Evolutionary conservation across 495 filamentous ascomycete species (phyloP).

Genomic region (Lasiosphaeris hirsuta): DNA sequence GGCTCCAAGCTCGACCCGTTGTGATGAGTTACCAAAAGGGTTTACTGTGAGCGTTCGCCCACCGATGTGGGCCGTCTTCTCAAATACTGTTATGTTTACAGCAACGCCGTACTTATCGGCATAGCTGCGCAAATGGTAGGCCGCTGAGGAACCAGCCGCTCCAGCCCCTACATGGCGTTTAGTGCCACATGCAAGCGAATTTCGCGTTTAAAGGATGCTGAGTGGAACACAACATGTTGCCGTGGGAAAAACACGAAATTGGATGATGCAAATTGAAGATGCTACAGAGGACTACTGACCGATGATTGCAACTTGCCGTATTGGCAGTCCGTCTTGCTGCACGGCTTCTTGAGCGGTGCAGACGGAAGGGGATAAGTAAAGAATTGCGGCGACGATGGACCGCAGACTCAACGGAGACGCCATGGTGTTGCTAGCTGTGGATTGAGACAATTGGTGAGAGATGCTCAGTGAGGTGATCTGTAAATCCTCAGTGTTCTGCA

Average conservation of each 20-base stretch:
- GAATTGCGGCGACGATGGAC: not conserved
- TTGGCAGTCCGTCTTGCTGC: not conserved
- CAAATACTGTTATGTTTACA: constrained; percentile 83
- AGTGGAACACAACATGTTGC: too few relatives aligned
- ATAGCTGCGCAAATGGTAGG: constrained; percentile 74
- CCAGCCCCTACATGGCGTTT: constrained; percentile 66
- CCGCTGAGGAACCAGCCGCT: constrained; percentile 80
- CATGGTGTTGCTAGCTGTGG: too few relatives aligned
- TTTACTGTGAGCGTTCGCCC: constrained; percentile 88
- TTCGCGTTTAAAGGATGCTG: not conserved
- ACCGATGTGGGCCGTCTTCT: constrained; percentile 74
- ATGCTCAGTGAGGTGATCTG: too few relatives aligned
- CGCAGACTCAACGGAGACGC: not conserved
- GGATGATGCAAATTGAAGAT: not conserved
- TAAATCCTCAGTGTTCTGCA: too few relatives aligned
- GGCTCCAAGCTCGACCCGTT: constrained; percentile 83
- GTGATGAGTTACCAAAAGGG: constrained; percentile 63
- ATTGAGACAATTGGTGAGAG: too few relatives aligned
- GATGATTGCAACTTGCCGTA: constrained; percentile 44
- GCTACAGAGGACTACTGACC: constrained; percentile 27
- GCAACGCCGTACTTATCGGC: constrained; percentile 49
- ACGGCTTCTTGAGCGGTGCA: not conserved
- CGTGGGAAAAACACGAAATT: too few relatives aligned
- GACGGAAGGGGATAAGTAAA: not conserved
- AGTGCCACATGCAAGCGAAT: not conserved